These are phyloP conservation scores for Aspergillus saccharolyticus DNA, from an alignment of 495 filamentous ascomycete species.

Conservation along the genomic window DNA sequence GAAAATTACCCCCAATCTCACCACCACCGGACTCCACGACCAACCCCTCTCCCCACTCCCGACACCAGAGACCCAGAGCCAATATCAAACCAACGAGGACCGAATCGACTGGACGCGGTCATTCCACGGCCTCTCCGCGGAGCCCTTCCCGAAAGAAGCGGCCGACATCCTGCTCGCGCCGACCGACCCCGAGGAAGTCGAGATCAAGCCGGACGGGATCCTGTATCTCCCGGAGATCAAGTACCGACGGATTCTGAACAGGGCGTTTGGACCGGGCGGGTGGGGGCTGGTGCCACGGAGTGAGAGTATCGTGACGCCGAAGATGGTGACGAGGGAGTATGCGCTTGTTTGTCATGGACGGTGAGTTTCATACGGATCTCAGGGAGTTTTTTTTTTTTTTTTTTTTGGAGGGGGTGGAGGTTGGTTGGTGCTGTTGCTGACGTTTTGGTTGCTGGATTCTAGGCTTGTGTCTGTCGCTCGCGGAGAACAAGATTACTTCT, in stretches of 20 bases:
- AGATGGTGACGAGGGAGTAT: conserved; percentile 90
- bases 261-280: conserved; percentile 88
- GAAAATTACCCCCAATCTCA: conserved; percentile 45
- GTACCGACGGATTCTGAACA: conserved; percentile 86
- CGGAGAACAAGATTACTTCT: conserved; percentile 94
- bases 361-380: conserved; percentile 59
- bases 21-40: conserved; percentile 49
- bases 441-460: not conserved
- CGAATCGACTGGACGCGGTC: conserved; percentile 89
- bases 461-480: conserved; percentile 89
- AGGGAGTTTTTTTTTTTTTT: no score
- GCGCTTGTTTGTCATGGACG: conserved; percentile 84
- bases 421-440: not conserved
- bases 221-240: conserved; percentile 98
- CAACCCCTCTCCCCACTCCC: conserved; percentile 36
- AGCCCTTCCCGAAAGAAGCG: conserved; percentile 72
- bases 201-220: conserved; percentile 96
- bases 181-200: conserved; percentile 69
- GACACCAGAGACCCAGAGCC: conserved; percentile 15
- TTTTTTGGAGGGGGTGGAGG: not conserved
- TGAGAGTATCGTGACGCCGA: conserved; percentile 84
- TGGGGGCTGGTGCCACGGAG: conserved; percentile 92
- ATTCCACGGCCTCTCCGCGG: conserved; percentile 77
- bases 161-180: conserved; percentile 64
- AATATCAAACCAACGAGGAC: conserved; percentile 29